Evolutionary conservation across 1,284 basidiomycete genomes (phyloP).

Genomic region (Microbotryomycetes sp.): DNA sequence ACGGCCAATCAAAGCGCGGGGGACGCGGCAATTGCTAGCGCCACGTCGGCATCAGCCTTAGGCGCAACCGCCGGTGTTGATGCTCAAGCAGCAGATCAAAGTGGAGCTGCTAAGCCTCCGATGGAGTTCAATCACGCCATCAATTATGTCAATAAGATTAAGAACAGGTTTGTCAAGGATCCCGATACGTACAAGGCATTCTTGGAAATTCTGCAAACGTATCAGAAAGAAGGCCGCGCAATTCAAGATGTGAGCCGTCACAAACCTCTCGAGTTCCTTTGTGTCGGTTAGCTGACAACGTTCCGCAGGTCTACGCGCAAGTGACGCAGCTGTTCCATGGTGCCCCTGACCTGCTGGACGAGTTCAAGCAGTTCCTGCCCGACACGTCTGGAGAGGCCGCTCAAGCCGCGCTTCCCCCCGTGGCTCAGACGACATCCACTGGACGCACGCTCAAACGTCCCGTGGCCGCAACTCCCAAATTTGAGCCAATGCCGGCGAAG

Average conservation of each 20-base stretch:
- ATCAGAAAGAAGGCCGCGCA: slow-evolving; percentile 87
- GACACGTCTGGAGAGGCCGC: slow-evolving; percentile 46
- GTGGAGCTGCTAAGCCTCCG: slow-evolving; percentile 38
- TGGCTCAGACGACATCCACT: background rate
- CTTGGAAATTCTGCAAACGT: slow-evolving; percentile 93
- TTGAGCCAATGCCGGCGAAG: background rate
- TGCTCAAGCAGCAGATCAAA: background rate
- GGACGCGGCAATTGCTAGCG: slow-evolving; percentile 3
- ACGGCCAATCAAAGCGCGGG: slow-evolving; percentile 9
- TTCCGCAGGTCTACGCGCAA: slow-evolving; percentile 75
- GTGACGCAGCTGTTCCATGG: slow-evolving; percentile 87
- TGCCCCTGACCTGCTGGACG: slow-evolving; percentile 81
- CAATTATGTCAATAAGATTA: slow-evolving; percentile 98
- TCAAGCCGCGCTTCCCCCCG: background rate
- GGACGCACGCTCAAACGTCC: slow-evolving; percentile 6
- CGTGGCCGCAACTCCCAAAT: background rate
- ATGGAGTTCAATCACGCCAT: slow-evolving; percentile 96
- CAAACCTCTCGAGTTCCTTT: too few relatives aligned
- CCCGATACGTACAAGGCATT: slow-evolving; percentile 97
- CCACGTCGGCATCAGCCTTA: slow-evolving; percentile 1
- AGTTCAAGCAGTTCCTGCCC: slow-evolving; percentile 94
- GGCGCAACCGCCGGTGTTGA: background rate
- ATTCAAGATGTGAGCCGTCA: slow-evolving; percentile 67
- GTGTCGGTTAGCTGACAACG: slow-evolving; percentile 16
- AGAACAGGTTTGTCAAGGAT: slow-evolving; percentile 84